phyloP scores from a whole-genome alignment of 176 grass and related monocot species.

The Lolium perenne region DNA sequence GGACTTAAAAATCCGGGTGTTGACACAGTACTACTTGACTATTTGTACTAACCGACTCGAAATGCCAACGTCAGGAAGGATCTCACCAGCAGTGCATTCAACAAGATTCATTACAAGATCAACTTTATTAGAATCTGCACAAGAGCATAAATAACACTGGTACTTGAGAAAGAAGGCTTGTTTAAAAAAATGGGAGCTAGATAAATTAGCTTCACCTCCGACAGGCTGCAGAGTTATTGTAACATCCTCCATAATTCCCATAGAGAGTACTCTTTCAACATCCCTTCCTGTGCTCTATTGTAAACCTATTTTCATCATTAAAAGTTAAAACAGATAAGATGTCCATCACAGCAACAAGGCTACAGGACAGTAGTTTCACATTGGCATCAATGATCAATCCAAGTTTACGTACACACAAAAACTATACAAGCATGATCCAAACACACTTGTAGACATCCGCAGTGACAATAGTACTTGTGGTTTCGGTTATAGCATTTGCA shows the following conservation, averaged over 20 bases:
- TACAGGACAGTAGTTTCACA: conserved; percentile 7
- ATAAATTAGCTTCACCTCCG: conserved; percentile 65
- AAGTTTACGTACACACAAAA: not conserved
- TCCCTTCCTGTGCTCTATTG: conserved; percentile 87
- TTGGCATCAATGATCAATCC: not conserved
- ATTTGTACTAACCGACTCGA: conserved; percentile 80
- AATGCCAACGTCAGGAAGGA: conserved; percentile 85
- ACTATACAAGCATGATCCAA: conserved; percentile 16
- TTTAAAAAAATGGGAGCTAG: conserved; percentile 29
- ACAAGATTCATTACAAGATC: conserved; percentile 99
- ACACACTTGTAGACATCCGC: not conserved
- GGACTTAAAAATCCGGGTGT: too few species aligned
- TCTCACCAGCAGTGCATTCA: conserved; percentile 78
- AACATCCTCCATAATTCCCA: conserved; percentile 99
- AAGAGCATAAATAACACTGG: conserved; percentile 40
- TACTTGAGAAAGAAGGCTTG: not conserved
- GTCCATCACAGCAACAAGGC: conserved; percentile 12
- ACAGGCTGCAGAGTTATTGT: conserved; percentile 87
- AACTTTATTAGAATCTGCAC: conserved; percentile 87
- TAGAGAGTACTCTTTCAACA: conserved; percentile 94
- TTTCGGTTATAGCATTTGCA: conserved; percentile 12
- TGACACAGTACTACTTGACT: not conserved
- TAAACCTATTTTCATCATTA: conserved; percentile 70
- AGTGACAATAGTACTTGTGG: not conserved
- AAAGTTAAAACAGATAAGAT: conserved; percentile 28